These are phyloP conservation scores for Fusarium sp. DNA, from an alignment of 2,329 filamentous ascomycete species.

Conservation along the genomic window DNA sequence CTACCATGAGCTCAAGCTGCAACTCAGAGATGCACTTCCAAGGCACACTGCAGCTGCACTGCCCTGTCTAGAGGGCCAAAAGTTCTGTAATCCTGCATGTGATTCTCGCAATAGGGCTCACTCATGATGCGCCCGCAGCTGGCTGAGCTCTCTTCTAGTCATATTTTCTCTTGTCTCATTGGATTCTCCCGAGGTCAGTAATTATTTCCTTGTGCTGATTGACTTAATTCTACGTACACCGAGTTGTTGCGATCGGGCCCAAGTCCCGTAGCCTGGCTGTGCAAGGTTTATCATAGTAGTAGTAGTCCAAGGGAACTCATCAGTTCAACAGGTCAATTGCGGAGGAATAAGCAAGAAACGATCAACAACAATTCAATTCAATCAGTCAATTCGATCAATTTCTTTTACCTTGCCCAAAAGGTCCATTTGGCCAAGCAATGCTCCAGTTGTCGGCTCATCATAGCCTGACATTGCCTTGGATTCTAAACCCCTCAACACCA, in stretches of 20 bases:
- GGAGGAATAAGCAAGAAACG: background rate
- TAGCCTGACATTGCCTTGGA: slow-evolving; percentile 25
- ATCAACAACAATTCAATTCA: background rate
- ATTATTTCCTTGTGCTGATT: slow-evolving; percentile 16
- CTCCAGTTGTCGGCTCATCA: slow-evolving; percentile 23
- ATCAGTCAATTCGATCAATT: background rate
- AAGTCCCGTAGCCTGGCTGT: slow-evolving; percentile 13
- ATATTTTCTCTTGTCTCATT: slow-evolving; percentile 3
- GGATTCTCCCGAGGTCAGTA: slow-evolving; percentile 2
- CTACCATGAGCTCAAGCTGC: slow-evolving; percentile 12
- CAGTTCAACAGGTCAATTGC: background rate
- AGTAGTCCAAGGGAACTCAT: slow-evolving; percentile 10
- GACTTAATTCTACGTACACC: background rate
- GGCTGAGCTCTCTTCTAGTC: slow-evolving; percentile 7
- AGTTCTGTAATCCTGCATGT: slow-evolving; percentile 17
- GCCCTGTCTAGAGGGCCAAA: slow-evolving; percentile 17
- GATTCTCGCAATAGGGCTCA: slow-evolving; percentile 28
- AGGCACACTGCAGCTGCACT: slow-evolving; percentile 25
- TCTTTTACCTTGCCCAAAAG: background rate
- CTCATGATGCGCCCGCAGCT: slow-evolving; percentile 26
- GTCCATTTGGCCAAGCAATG: slow-evolving; percentile 14
- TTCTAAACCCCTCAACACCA: slow-evolving; percentile 21
- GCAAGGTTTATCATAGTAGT: slow-evolving; percentile 9
- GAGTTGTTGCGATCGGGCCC: slow-evolving; percentile 21
- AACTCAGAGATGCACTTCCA: slow-evolving; percentile 23